Evolutionary conservation across 345 rosid species (phyloP).

Genomic region (Isatis tinctoria): DNA sequence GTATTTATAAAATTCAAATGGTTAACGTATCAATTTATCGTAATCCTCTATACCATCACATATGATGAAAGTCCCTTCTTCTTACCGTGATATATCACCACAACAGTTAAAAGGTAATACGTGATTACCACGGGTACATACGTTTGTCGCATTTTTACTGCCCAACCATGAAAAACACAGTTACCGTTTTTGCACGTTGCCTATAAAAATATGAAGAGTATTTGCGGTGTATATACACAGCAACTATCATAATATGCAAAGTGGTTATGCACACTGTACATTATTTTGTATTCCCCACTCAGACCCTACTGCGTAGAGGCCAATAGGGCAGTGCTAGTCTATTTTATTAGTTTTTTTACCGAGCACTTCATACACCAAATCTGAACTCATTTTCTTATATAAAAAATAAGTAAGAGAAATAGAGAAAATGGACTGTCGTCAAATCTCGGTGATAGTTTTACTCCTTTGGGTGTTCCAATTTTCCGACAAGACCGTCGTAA

Average conservation of each 20-base stretch:
- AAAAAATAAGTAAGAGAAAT: background rate
- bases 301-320: no score
- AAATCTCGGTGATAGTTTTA: conserved; percentile 29
- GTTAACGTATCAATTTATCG: background rate
- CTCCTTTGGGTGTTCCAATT: conserved; percentile 32
- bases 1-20: background rate
- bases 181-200: background rate
- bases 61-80: background rate
- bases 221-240: no score
- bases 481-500: conserved; percentile 22
- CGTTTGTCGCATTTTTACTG: background rate
- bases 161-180: background rate
- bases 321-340: no score
- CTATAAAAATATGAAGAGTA: background rate
- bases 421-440: conserved; percentile 39
- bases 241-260: no score
- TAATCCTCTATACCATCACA: background rate
- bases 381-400: conserved; percentile 16
- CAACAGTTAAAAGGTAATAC: background rate
- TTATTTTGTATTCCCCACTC: no score
- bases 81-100: background rate
- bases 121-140: background rate
- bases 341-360: no score
- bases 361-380: no score
- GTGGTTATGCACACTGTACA: no score